These are phyloP conservation scores for Solanum bulbocastanum DNA, from an alignment of 257 asterid species.

Conservation along the genomic window DNA sequence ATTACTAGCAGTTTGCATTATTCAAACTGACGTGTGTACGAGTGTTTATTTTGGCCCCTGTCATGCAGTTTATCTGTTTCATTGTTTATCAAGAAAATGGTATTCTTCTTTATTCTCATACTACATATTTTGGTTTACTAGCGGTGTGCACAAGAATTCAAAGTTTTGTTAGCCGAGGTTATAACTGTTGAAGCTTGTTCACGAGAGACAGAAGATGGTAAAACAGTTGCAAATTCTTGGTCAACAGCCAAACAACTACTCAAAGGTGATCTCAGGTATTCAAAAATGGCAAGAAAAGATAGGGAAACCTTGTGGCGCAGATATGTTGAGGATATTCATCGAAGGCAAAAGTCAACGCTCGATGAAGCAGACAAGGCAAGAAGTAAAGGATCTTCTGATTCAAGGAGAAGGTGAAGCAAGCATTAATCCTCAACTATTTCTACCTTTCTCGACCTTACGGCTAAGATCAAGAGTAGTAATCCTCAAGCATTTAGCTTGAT, in stretches of 20 bases:
- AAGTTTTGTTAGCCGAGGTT: constrained; percentile 48
- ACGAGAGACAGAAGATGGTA: constrained; percentile 65
- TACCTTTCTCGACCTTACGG: constrained; percentile 27
- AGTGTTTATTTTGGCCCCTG: neutral
- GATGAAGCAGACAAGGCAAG: constrained; percentile 47
- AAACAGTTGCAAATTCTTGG: constrained; percentile 74
- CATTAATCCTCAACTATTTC: neutral
- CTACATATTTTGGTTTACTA: constrained; percentile 6
- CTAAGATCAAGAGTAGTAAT: constrained; percentile 25
- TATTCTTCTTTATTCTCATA: neutral
- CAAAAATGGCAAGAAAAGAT: constrained; percentile 80
- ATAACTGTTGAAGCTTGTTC: constrained; percentile 56
- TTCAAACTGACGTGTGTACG: neutral
- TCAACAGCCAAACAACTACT: constrained; percentile 73
- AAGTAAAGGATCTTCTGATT: constrained; percentile 30
- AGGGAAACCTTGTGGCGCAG: constrained; percentile 82
- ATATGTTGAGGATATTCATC: constrained; percentile 62
- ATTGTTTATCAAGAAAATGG: neutral
- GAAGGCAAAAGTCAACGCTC: constrained; percentile 39
- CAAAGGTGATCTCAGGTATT: constrained; percentile 64
- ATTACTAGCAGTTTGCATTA: neutral
- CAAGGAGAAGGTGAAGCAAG: constrained; percentile 2
- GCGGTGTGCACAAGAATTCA: constrained; percentile 63
- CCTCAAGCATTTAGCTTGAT: neutral
- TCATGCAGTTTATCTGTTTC: neutral